A percentile compares a stretch with the other conserved stretches of the same genome.
These are phyloP conservation scores for Kluyveromyces starmeri DNA, from an alignment of 805 yeast genomes.

Conservation along the genomic window DNA sequence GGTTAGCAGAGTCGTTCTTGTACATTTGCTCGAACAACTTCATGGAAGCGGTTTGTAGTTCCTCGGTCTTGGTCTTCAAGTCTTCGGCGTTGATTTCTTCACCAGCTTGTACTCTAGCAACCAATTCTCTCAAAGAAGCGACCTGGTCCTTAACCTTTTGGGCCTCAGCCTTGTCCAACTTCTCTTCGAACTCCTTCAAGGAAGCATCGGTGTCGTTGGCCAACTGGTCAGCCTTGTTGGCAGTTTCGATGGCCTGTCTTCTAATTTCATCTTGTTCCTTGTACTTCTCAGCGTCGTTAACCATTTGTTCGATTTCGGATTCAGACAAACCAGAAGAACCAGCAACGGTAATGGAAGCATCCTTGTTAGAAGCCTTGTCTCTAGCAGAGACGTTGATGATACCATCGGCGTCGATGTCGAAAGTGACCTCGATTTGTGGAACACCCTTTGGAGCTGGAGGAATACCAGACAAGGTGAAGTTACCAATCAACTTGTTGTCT, in stretches of 20 bases:
- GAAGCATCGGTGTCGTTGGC: slow-evolving; percentile 87
- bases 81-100: slow-evolving; percentile 47
- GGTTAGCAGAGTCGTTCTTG: slow-evolving; percentile 25
- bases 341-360: slow-evolving; percentile 91
- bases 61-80: slow-evolving; percentile 66
- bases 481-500: slow-evolving; percentile 95
- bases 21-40: slow-evolving; percentile 61
- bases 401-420: slow-evolving; percentile 96
- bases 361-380: slow-evolving; percentile 90
- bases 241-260: slow-evolving; percentile 72
- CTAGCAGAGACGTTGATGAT: slow-evolving; percentile 91
- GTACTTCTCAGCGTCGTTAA: slow-evolving; percentile 80
- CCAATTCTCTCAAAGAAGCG: slow-evolving; percentile 51
- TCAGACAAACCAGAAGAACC: slow-evolving; percentile 92
- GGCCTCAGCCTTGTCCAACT: slow-evolving; percentile 41
- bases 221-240: slow-evolving; percentile 68
- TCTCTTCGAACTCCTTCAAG: slow-evolving; percentile 61
- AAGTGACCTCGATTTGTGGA: slow-evolving; percentile 80
- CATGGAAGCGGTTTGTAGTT: slow-evolving; percentile 65
- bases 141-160: slow-evolving; percentile 42
- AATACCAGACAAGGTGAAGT: slow-evolving; percentile 90
- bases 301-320: slow-evolving; percentile 84
- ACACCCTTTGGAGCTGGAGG: slow-evolving; percentile 79
- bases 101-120: slow-evolving; percentile 57
- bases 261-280: slow-evolving; percentile 83